These are phyloP conservation scores for Dryas alaskensis DNA, from an alignment of 306 rosid genomes.

Conservation along the genomic window DNA sequence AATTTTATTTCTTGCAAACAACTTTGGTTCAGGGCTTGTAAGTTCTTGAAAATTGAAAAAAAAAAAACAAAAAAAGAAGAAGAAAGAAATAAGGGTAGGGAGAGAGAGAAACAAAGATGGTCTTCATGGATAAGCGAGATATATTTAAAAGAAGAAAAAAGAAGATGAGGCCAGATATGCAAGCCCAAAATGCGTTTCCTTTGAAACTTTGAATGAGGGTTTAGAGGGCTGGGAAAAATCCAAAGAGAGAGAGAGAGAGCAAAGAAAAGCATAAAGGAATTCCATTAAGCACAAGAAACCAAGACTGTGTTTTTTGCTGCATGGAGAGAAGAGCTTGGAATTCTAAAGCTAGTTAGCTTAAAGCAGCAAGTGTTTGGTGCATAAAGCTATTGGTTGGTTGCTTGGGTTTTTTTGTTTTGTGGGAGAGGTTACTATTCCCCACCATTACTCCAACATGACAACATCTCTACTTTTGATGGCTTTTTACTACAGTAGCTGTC, in stretches of 20 bases:
- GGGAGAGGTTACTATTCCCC: slow-evolving; percentile 36
- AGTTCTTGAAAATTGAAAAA: background rate
- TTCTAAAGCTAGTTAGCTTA: slow-evolving; percentile 51
- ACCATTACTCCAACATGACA: slow-evolving; percentile 39
- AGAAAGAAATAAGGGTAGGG: no score
- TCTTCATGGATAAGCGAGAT: slow-evolving; percentile 43
- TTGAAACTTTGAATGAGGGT: slow-evolving; percentile 38
- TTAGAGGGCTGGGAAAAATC: slow-evolving; percentile 33
- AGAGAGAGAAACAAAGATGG: slow-evolving; percentile 20
- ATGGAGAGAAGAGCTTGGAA: slow-evolving; percentile 64
- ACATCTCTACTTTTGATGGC: slow-evolving; percentile 52
- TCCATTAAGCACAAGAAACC: slow-evolving; percentile 69
- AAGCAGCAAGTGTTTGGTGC: slow-evolving; percentile 26
- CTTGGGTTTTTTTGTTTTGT: slow-evolving; percentile 7
- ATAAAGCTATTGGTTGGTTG: slow-evolving; percentile 43
- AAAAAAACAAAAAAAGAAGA: background rate
- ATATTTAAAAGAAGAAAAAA: slow-evolving; percentile 23
- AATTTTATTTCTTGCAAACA: background rate
- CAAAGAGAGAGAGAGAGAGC: slow-evolving; percentile 30
- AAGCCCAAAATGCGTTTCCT: slow-evolving; percentile 31
- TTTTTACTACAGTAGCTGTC: slow-evolving; percentile 30
- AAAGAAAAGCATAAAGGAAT: slow-evolving; percentile 63
- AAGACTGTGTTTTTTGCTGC: slow-evolving; percentile 41
- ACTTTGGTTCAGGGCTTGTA: background rate
- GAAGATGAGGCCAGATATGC: slow-evolving; percentile 23